Evolutionary conservation across 768 basidiomycete species (phyloP), one percentile per base, ranked within the genome.

Genomic region (Termitomyces sp.): DNA sequence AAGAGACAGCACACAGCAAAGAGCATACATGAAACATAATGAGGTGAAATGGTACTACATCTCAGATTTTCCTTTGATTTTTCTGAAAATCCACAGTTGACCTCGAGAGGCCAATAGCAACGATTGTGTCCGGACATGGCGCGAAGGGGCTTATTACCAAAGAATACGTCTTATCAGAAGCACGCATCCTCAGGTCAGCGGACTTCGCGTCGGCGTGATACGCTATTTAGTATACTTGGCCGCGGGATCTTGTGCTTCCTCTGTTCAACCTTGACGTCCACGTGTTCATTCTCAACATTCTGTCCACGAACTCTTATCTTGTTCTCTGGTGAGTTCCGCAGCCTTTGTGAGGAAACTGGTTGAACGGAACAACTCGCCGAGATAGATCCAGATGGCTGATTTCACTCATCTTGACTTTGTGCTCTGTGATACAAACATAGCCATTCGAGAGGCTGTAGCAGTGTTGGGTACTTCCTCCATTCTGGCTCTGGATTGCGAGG

Each of bases 401-500:
- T 8, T 18, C 33, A 45, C 18, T 9, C 36, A 54, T 42, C 55
- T 57, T 8, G 39, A 58, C 31, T 60, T 60, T 33, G 41, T 34
- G 3, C 39, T 60, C 9, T 63, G 61, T n/a, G 51, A 60, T 30
- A 57, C 54, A 13, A 13, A 3, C 2, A 12, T n/a, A 6, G 33
- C 58, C 6, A 13, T 63, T 24, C 12, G n/a, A 1, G 27, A 34
- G 1, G 61, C 61, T 11, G 39, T 51, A 1, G 18, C 45, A 11
- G n/a, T 36, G 5, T 45, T 64, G 37, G 36, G 27, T 1, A 16
- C 52, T 22, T 52, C 55, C 20, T 33, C 52, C 44, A 15, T 46
- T 9, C 20, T 65, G 24, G 57, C 61, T 6, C 39, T 66, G 27
- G 65, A 66, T 48, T 66, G 65, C 42, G 65, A 66, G 42, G 60